A percentile compares a stretch with the other conserved stretches of the same genome.
Evolutionary conservation across 805 yeast species (phyloP).

Genomic region (Metschnikowia proteae): DNA sequence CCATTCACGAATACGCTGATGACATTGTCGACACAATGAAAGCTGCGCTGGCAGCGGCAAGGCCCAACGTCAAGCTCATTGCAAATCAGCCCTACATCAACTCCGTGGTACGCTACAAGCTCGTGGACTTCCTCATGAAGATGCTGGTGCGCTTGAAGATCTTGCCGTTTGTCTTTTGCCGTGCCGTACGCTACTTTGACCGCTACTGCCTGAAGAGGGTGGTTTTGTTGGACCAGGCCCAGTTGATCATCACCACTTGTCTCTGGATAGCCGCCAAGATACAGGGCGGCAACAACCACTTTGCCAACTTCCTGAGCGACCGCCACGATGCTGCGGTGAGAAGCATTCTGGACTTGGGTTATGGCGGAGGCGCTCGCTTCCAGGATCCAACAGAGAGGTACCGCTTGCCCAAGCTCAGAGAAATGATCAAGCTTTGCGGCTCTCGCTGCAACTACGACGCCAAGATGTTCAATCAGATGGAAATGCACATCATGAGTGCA

Average conservation of each 20-base stretch:
- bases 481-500: conserved; percentile 64
- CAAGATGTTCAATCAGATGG: conserved; percentile 62
- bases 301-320: conserved; percentile 38
- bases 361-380: conserved; percentile 55
- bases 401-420: conserved; percentile 59
- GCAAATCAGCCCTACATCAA: conserved; percentile 86
- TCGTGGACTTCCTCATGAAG: conserved; percentile 80
- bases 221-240: conserved; percentile 81
- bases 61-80: conserved; percentile 55
- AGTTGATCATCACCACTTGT: conserved; percentile 86
- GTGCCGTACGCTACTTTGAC: conserved; percentile 75
- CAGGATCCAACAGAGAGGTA: conserved; percentile 70
- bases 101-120: conserved; percentile 64
- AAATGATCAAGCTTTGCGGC: conserved; percentile 70
- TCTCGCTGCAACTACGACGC: conserved; percentile 49
- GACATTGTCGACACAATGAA: conserved; percentile 44
- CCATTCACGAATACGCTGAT: conserved; percentile 48
- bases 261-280: conserved; percentile 89
- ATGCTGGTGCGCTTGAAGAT: conserved; percentile 59
- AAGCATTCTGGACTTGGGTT: conserved; percentile 38
- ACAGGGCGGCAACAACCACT: conserved; percentile 71
- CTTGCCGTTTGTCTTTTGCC: conserved; percentile 63
- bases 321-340: conserved; percentile 15
- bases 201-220: conserved; percentile 87
- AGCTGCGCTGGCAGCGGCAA: conserved; percentile 30